Percentiles rank a stretch among this genome's conserved stretches.
Evolutionary conservation across 805 yeast species (phyloP).

Genomic region (Danielia oregonensis): DNA sequence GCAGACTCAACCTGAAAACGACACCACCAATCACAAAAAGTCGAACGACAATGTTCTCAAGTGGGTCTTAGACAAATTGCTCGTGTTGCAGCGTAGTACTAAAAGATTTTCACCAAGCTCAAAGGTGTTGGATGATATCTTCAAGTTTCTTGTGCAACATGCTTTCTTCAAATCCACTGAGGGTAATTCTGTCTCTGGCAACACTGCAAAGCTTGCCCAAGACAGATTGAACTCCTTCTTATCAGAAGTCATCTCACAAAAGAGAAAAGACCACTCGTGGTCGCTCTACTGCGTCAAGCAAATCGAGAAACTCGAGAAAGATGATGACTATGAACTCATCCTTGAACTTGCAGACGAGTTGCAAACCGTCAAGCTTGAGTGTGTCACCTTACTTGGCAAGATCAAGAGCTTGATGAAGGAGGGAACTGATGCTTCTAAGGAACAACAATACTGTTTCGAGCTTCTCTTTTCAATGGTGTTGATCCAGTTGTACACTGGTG

Average conservation of each 20-base stretch:
- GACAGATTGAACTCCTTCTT: constrained; percentile 70
- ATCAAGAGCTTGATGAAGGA: constrained; percentile 21
- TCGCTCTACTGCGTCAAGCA: constrained; percentile 49
- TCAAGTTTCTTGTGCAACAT: constrained; percentile 35
- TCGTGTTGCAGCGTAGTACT: constrained; percentile 49
- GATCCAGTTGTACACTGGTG: constrained; percentile 74
- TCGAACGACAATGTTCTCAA: constrained; percentile 38
- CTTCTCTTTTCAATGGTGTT: constrained; percentile 71
- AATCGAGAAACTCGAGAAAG: constrained; percentile 23
- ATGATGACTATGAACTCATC: constrained; percentile 17
- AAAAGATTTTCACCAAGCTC: constrained; percentile 22
- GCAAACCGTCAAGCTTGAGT: constrained; percentile 41
- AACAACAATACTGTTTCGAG: constrained; percentile 64
- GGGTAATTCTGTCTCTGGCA: constrained; percentile 22
- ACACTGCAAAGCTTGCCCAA: constrained; percentile 42
- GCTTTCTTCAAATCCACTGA: constrained; percentile 36
- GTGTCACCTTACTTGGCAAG: constrained; percentile 42
- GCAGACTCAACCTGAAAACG: constrained; percentile 12
- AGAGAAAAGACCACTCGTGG: constrained; percentile 55
- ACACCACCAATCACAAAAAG: constrained; percentile 13
- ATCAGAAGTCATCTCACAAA: constrained; percentile 48
- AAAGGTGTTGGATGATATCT: constrained; percentile 31
- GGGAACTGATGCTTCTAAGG: constrained; percentile 18
- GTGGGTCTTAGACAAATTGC: constrained; percentile 60
- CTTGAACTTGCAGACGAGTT: constrained; percentile 59